These are phyloP conservation scores for Apiospora saccharicola DNA, from an alignment of 2,329 filamentous ascomycete genomes.

Conservation along the genomic window DNA sequence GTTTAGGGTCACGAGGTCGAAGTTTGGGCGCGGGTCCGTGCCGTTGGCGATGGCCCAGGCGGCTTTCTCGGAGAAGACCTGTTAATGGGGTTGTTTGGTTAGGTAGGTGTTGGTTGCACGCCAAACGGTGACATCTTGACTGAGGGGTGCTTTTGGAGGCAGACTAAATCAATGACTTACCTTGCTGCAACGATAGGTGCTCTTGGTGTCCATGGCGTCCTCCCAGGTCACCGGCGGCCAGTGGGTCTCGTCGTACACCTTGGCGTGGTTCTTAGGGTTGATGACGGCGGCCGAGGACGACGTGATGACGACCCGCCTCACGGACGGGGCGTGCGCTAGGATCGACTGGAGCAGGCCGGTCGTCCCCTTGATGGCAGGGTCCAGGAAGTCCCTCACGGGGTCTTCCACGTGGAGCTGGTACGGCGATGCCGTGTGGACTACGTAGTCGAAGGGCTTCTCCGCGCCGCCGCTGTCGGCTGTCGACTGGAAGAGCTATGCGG, in stretches of 20 bases:
- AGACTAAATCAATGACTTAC: constrained; percentile 47
- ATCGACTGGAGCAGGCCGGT: constrained; percentile 57
- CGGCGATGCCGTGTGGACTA: constrained; percentile 78
- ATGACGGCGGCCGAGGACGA: constrained; percentile 56
- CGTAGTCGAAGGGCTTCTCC: constrained; percentile 64
- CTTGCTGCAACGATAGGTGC: constrained; percentile 52
- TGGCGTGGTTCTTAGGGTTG: constrained; percentile 45
- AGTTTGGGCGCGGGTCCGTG: constrained; percentile 58
- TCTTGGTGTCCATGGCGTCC: constrained; percentile 40
- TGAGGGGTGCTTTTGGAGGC: background rate
- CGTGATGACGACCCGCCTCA: constrained; percentile 69
- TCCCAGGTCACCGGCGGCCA: constrained; percentile 49
- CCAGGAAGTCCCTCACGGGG: constrained; percentile 55
- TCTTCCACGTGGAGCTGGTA: constrained; percentile 72
- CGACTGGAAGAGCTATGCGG: constrained; percentile 45
- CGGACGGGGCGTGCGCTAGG: constrained; percentile 51
- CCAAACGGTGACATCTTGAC: constrained; percentile 67
- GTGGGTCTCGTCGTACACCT: constrained; percentile 49
- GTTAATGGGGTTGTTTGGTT: background rate
- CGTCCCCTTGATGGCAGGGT: constrained; percentile 63
- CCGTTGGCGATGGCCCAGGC: constrained; percentile 68
- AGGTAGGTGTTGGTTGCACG: constrained; percentile 37
- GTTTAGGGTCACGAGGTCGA: constrained; percentile 68
- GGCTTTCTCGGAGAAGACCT: constrained; percentile 72
- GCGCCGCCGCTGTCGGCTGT: constrained; percentile 42